Percentiles rank a stretch among this genome's conserved stretches.
phyloP scores from a whole-genome alignment of 129 eudicot species.

The Scalesia atractyloides region DNA sequence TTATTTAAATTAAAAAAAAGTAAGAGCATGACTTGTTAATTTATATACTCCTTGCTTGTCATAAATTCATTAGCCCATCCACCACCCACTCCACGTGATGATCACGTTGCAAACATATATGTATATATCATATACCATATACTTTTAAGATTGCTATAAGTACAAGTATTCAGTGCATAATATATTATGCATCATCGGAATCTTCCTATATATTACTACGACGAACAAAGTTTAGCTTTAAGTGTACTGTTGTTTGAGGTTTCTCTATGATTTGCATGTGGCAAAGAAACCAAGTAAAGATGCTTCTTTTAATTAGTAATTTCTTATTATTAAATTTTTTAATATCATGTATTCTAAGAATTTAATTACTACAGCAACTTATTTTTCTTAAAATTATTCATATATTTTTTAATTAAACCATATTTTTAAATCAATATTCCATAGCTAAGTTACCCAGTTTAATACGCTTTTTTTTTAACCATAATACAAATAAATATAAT shows the following conservation, averaged over 20 bases:
- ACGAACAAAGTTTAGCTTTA: slow-evolving; percentile 10
- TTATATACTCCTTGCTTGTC: slow-evolving; percentile 15
- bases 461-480: neutral
- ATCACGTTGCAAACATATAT: slow-evolving; percentile 26
- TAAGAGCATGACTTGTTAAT: slow-evolving; percentile 14
- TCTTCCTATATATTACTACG: slow-evolving; percentile 4
- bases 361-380: too few species aligned
- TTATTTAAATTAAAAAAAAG: neutral
- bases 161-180: slow-evolving; percentile 19
- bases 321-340: neutral
- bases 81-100: slow-evolving; percentile 41
- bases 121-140: neutral
- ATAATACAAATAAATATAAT: too few species aligned
- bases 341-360: neutral
- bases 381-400: neutral
- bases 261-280: slow-evolving; percentile 12
- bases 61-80: slow-evolving; percentile 15
- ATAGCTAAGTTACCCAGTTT: neutral
- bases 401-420: neutral
- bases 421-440: neutral
- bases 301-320: slow-evolving; percentile 15
- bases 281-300: slow-evolving; percentile 19
- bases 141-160: slow-evolving; percentile 9
- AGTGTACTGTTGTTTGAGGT: slow-evolving; percentile 24
- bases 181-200: neutral